A percentile compares a stretch with the other conserved stretches of the same genome.
Evolutionary conservation across 2,329 filamentous ascomycete genomes (phyloP).

Genomic region (Bipolaris oryzae): DNA sequence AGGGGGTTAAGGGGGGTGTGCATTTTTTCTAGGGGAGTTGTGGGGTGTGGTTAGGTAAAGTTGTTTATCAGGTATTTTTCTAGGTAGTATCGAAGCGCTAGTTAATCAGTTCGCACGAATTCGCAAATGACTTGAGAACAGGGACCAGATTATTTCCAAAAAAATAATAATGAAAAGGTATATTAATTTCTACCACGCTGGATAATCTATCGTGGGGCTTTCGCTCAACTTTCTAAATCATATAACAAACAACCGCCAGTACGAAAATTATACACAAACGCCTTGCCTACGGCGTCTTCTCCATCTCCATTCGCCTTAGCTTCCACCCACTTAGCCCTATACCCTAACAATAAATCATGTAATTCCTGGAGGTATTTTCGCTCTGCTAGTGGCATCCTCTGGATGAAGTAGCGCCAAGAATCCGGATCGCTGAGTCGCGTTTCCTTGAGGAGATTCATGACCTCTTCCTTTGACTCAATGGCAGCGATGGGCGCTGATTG

Average conservation of each 20-base stretch:
- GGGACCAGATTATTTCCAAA: background rate
- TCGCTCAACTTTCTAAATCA: constrained; percentile 63
- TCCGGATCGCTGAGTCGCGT: constrained; percentile 81
- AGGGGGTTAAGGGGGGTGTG: constrained; percentile 5
- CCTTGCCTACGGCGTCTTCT: constrained; percentile 64
- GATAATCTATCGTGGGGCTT: background rate
- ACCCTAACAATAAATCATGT: constrained; percentile 71
- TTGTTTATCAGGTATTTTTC: background rate
- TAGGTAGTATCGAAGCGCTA: no score
- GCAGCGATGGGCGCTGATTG: constrained; percentile 81
- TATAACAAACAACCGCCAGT: constrained; percentile 86
- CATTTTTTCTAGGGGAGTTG: constrained; percentile 2
- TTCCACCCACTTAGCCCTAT: constrained; percentile 66
- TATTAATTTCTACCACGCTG: background rate
- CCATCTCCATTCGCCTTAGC: constrained; percentile 38
- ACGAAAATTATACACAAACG: constrained; percentile 90
- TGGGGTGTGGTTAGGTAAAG: background rate
- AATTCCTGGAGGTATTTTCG: constrained; percentile 83
- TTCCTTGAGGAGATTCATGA: constrained; percentile 75
- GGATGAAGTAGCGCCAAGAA: constrained; percentile 81
- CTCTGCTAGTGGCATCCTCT: constrained; percentile 76
- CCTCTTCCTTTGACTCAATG: constrained; percentile 83
- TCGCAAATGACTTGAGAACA: background rate
- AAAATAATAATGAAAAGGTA: background rate
- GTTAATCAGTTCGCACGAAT: background rate